Base-by-base conservation (phyloP, 2,329 filamentous ascomycete species). In the Leptographium flavum region DNA sequence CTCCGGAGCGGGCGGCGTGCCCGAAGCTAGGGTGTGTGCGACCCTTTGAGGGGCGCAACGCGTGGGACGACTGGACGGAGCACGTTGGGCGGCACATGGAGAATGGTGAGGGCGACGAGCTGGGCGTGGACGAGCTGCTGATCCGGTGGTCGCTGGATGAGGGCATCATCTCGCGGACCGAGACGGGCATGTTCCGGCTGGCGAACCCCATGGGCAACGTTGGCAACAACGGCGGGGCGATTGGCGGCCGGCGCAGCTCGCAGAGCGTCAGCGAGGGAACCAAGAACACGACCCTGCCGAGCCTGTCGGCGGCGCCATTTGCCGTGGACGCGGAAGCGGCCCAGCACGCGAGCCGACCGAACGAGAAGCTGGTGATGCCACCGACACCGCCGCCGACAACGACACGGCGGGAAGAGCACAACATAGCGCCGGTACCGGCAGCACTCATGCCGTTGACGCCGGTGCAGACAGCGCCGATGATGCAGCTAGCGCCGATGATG, bases 41-140 rank as follows among this genome's bases (percentile, higher is more conserved):
- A 42, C 62, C 70, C 0, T 95, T 94, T 55, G 71, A 78, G 46
- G 87, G 86, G 0, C 65, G 71, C 1, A 74, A 73, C 3, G 83
- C 81, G 9, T 95, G 90, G 90, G 86, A 94, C 47, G 79, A 87
- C 53, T 84, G 87, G 65, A 92, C 92, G 48, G 90, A 96, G 59
- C 90, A 96, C 59, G 81, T 95, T 1, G 88, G 88, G 1, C 73
- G 82, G 39, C 90, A 96, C 59, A 82, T 94, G 69, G 88, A 95
- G 61, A 81, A 80, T 52, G 74, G 75, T 7, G 76, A 81, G 49
- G 76, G 73, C 4, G 63, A 65, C 22, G 60, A 65, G 22, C 63
- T 81, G 17, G 73, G 70, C 1, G 73, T 80, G 5, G 78, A 81
- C 51, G 59, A 61, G 2, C 58, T 78, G 33, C 59, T 82, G 37